These are phyloP conservation scores for Lipomyces sp. DNA, from an alignment of 805 yeast genomes.

Conservation along the genomic window DNA sequence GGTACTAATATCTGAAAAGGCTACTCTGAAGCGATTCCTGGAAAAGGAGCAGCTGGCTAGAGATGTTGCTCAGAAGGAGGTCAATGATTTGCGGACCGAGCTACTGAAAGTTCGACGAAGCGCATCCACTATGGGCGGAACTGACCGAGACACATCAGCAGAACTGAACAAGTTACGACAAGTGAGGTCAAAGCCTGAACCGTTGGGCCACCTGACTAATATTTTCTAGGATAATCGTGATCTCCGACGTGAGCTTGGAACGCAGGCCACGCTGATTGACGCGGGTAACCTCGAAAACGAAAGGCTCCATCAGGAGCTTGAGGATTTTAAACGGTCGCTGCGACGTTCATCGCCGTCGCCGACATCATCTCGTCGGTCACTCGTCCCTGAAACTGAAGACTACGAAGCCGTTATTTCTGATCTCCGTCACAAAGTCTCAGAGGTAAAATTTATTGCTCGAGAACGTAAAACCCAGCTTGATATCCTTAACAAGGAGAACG, in stretches of 20 bases:
- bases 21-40: conserved; percentile 23
- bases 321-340: conserved; percentile 21
- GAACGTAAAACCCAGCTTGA: conserved; percentile 36
- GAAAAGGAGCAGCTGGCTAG: conserved; percentile 30
- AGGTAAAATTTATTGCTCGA: conserved; percentile 31
- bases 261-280: conserved; percentile 24
- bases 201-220: background rate
- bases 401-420: conserved; percentile 25
- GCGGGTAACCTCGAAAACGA: conserved; percentile 29
- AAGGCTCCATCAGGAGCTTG: conserved; percentile 28
- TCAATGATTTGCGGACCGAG: conserved; percentile 23
- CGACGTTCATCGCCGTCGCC: conserved; percentile 22
- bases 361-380: conserved; percentile 14
- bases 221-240: conserved; percentile 26
- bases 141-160: conserved; percentile 27
- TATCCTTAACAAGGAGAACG: conserved; percentile 30
- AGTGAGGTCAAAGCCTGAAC: background rate
- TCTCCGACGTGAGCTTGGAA: conserved; percentile 29
- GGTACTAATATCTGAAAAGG: background rate
- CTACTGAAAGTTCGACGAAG: conserved; percentile 29
- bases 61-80: conserved; percentile 29
- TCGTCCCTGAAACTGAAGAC: conserved; percentile 20
- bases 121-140: conserved; percentile 12
- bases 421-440: conserved; percentile 26
- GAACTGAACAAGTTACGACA: conserved; percentile 25